Percentiles rank a stretch among this genome's conserved stretches.
These are phyloP conservation scores for Cryptococcus sp. DNA, from an alignment of 1,284 basidiomycete genomes.

Conservation along the genomic window DNA sequence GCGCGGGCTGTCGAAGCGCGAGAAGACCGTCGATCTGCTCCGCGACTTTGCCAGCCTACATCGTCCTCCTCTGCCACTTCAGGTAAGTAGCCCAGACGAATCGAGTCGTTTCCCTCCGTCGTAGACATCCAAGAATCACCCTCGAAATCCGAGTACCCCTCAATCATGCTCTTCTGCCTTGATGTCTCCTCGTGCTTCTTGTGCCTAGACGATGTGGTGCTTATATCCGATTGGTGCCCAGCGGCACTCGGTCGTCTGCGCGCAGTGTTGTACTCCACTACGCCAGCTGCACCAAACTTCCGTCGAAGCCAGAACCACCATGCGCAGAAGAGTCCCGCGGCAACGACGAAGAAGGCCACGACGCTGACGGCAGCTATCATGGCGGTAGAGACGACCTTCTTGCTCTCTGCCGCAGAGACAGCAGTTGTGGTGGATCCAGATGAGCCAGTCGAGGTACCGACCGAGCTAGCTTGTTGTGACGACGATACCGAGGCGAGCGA, in stretches of 20 bases:
- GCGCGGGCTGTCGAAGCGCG: slow-evolving; percentile 12
- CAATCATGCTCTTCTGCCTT: slow-evolving; percentile 51
- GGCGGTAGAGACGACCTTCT: slow-evolving; percentile 38
- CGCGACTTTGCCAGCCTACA: slow-evolving; percentile 11
- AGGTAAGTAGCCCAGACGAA: slow-evolving; percentile 34
- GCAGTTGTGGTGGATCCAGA: slow-evolving; percentile 10
- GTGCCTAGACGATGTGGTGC: slow-evolving; percentile 31
- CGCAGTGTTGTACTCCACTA: slow-evolving; percentile 32
- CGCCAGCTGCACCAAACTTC: slow-evolving; percentile 43
- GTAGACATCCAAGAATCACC: slow-evolving; percentile 40
- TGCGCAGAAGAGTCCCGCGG: slow-evolving; percentile 43
- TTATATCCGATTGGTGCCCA: slow-evolving; percentile 22
- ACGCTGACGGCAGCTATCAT: slow-evolving; percentile 45
- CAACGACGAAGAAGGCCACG: slow-evolving; percentile 47
- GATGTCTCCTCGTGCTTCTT: slow-evolving; percentile 45
- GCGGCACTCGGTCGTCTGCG: slow-evolving; percentile 4
- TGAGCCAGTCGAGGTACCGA: slow-evolving; percentile 8
- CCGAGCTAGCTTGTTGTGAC: slow-evolving; percentile 19
- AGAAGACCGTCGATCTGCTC: slow-evolving; percentile 12
- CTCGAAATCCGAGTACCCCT: slow-evolving; percentile 51
- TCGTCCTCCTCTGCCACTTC: slow-evolving; percentile 34
- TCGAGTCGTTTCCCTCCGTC: slow-evolving; percentile 39
- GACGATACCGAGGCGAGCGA: slow-evolving; percentile 41
- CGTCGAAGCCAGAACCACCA: slow-evolving; percentile 53
- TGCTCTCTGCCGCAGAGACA: slow-evolving; percentile 9